Conservation (phyloP, 345 rosid species). For the Eutrema japonicum region DNA sequence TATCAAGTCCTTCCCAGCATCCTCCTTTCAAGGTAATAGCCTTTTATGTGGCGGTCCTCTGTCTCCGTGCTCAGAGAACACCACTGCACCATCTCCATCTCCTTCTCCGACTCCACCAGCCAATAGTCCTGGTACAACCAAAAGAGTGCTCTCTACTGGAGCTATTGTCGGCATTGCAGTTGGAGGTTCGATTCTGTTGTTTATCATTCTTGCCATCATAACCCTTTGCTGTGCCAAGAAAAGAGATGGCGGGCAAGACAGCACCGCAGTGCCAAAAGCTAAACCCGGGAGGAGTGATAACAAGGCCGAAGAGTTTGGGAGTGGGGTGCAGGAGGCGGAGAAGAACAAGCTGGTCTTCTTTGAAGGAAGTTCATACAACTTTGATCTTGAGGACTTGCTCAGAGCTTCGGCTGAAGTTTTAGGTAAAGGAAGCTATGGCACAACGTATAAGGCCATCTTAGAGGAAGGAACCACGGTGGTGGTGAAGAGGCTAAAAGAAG, state of each 20-base stretch:
- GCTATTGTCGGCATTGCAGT: conserved; percentile 67
- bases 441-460: conserved; percentile 87
- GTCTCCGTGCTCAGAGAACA: conserved; percentile 50
- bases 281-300: conserved; percentile 62
- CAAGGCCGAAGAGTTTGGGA: conserved; percentile 84
- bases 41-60: conserved; percentile 75
- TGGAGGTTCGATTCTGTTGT: conserved; percentile 58
- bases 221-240: conserved; percentile 64
- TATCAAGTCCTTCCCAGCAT: conserved; percentile 62
- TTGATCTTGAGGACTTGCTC: conserved; percentile 87
- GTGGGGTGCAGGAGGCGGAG: conserved; percentile 94
- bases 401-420: conserved; percentile 98
- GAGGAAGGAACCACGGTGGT: conserved; percentile 90
- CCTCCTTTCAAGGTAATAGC: conserved; percentile 75
- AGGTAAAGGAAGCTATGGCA: conserved; percentile 94
- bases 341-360: conserved; percentile 96
- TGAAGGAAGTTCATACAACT: conserved; percentile 74
- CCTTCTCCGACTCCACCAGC: conserved; percentile 51
- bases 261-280: conserved; percentile 48
- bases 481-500: conserved; percentile 86
- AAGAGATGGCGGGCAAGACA: conserved; percentile 46
- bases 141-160: conserved; percentile 57
- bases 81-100: conserved; percentile 68
- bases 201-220: conserved; percentile 53
- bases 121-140: conserved; percentile 39